phyloP scores from a whole-genome alignment of 169 alveolate species.

The Babesia sp. region DNA sequence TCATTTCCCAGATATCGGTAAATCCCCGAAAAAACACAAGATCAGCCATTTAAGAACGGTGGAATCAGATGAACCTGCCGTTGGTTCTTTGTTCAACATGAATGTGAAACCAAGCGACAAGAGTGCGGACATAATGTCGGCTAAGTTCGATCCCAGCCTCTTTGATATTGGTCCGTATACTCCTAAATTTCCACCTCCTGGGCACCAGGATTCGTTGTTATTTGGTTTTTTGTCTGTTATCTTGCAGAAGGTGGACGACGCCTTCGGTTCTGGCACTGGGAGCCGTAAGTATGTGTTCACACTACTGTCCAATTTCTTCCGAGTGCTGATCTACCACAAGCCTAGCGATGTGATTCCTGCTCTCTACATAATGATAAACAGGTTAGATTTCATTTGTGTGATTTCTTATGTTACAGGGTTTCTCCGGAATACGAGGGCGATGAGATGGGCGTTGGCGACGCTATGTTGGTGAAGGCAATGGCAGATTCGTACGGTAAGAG shows the following conservation, averaged over 20 bases:
- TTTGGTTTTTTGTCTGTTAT: conserved; percentile 76
- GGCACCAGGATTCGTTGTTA: conserved; percentile 17
- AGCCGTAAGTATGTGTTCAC: conserved; percentile 81
- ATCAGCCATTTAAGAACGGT: not conserved
- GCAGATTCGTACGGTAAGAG: conserved; percentile 92
- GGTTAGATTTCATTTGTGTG: conserved; percentile 9
- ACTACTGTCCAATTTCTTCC: conserved; percentile 78
- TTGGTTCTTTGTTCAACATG: conserved; percentile 75
- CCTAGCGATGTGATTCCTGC: conserved; percentile 84
- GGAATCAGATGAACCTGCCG: conserved; percentile 62
- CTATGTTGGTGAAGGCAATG: conserved; percentile 90
- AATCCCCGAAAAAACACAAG: conserved; percentile 3
- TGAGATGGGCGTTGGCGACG: conserved; percentile 97
- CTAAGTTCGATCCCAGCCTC: conserved; percentile 76
- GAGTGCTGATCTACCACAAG: conserved; percentile 79
- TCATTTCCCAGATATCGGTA: not conserved
- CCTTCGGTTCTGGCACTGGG: conserved; percentile 87
- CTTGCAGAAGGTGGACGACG: conserved; percentile 79
- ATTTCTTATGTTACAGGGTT: conserved; percentile 38
- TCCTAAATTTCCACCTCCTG: conserved; percentile 50
- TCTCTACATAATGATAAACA: conserved; percentile 78
- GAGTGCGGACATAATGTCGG: conserved; percentile 71
- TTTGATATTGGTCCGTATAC: conserved; percentile 67
- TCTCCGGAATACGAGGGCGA: conserved; percentile 94
- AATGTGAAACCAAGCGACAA: conserved; percentile 60